Conservation (phyloP, 352 stramenopile genomes). For the Phytophthora citrophthora region DNA sequence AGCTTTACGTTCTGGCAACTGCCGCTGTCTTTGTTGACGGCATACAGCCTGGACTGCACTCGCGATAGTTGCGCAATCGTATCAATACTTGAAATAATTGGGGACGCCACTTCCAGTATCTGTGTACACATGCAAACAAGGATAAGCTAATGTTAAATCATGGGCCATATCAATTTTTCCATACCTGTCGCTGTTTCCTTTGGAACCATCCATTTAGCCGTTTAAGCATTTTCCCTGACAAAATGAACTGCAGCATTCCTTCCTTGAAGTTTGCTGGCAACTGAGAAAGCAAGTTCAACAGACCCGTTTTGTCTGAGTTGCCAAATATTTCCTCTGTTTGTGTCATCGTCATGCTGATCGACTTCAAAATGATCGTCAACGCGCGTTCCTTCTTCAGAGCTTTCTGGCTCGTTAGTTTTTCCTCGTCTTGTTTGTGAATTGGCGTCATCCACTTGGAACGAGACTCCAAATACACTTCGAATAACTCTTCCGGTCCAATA, state of each 20-base stretch:
- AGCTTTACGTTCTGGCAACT: conserved; percentile 43
- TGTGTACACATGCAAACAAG: conserved; percentile 20
- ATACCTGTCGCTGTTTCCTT: conserved; percentile 48
- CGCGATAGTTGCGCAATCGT: conserved; percentile 66
- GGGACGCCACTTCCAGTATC: conserved; percentile 46
- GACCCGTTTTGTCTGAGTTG: conserved; percentile 7
- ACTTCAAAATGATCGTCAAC: conserved; percentile 67
- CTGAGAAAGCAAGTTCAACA: conserved; percentile 38
- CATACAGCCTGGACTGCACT: conserved; percentile 62
- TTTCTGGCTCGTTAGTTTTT: conserved; percentile 11
- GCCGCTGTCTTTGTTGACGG: conserved; percentile 41
- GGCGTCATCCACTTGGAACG: conserved; percentile 60
- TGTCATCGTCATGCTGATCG: conserved; percentile 56
- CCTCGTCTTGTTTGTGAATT: conserved; percentile 11
- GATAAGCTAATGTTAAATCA: not conserved
- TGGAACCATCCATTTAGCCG: conserved; percentile 47
- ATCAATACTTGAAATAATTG: conserved; percentile 61
- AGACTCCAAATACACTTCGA: conserved; percentile 55
- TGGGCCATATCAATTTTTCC: not conserved
- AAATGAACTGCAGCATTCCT: conserved; percentile 36
- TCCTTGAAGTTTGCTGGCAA: conserved; percentile 33
- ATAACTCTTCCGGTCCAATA: conserved; percentile 39
- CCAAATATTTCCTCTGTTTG: conserved; percentile 72
- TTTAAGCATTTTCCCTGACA: conserved; percentile 37
- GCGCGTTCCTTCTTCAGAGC: conserved; percentile 35